Evolutionary conservation across 768 basidiomycete genomes (phyloP).

Genomic region (Galerina sulciceps): DNA sequence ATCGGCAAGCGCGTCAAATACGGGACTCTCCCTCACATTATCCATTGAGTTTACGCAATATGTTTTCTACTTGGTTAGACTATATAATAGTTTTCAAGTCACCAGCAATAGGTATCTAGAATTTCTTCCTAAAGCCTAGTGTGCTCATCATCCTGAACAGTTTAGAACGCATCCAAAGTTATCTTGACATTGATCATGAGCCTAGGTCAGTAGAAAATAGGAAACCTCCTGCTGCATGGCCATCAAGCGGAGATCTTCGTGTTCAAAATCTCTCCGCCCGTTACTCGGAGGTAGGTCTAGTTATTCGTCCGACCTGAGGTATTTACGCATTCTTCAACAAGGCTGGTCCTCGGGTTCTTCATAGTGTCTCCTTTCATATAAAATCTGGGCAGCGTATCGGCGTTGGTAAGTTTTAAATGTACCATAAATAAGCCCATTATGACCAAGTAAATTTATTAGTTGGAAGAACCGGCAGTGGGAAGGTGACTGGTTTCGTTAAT

Average conservation of each 20-base stretch:
- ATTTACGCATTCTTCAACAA: constrained; percentile 16
- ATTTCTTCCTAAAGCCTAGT: not conserved
- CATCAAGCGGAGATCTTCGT: constrained; percentile 56
- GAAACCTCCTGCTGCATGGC: constrained; percentile 69
- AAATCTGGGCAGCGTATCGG: constrained; percentile 63
- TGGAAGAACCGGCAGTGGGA: constrained; percentile 30
- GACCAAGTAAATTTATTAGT: constrained; percentile 6
- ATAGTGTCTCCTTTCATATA: constrained; percentile 56
- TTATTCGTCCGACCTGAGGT: too few species aligned
- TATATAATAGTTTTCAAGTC: constrained; percentile 48
- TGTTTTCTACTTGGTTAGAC: constrained; percentile 53
- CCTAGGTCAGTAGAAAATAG: constrained; percentile 41
- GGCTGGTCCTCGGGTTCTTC: constrained; percentile 55
- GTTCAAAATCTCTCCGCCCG: constrained; percentile 61
- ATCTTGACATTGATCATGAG: constrained; percentile 64
- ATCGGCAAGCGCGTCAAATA: constrained; percentile 43
- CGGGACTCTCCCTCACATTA: constrained; percentile 60
- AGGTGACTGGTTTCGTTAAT: constrained; percentile 12
- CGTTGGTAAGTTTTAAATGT: constrained; percentile 33
- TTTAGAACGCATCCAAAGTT: constrained; percentile 74
- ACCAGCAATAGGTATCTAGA: constrained; percentile 28
- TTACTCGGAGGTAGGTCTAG: constrained; percentile 43
- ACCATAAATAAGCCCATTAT: not conserved
- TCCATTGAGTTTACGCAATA: constrained; percentile 57
- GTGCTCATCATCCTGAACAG: constrained; percentile 18